phyloP scores from a whole-genome alignment of 495 filamentous ascomycete genomes.

The Lindgomyces ingoldianus region DNA sequence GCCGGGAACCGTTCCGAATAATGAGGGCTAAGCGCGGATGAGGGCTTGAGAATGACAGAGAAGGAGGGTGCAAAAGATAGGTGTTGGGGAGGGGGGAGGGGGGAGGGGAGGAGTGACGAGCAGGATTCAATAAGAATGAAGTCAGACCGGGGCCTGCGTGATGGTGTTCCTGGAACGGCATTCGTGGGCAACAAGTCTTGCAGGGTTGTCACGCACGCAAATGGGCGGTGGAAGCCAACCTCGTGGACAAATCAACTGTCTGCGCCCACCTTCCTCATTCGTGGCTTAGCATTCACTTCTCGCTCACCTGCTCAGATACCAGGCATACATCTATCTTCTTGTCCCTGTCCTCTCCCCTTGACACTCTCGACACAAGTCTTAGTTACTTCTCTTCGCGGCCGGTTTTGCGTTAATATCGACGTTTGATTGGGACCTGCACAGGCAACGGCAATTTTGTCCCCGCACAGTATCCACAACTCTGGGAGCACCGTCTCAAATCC shows the following conservation, averaged over 20 bases:
- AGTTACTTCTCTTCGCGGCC: not conserved
- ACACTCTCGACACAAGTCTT: not conserved
- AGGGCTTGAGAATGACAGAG: not conserved
- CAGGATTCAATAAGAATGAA: not conserved
- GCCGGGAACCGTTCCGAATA: too few species aligned
- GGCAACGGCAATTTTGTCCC: not conserved
- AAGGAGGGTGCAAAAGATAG: not conserved
- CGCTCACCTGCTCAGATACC: slow-evolving; percentile 9
- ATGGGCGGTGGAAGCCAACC: not conserved
- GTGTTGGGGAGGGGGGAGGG: not conserved
- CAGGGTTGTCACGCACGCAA: not conserved
- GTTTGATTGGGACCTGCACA: not conserved
- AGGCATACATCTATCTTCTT: not conserved
- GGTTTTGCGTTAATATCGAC: not conserved
- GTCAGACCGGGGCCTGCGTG: too few species aligned
- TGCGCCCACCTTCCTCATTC: slow-evolving; percentile 1
- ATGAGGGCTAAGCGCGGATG: too few species aligned
- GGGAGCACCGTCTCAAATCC: not conserved
- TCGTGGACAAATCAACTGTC: not conserved
- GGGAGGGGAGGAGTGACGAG: not conserved
- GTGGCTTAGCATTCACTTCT: slow-evolving; percentile 1
- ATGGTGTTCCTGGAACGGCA: not conserved
- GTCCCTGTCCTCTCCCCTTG: not conserved
- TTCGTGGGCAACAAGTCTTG: not conserved
- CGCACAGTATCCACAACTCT: not conserved